These are phyloP conservation scores for Hypoxylon sp. DNA, from an alignment of 2,329 filamentous ascomycete genomes.

Conservation along the genomic window DNA sequence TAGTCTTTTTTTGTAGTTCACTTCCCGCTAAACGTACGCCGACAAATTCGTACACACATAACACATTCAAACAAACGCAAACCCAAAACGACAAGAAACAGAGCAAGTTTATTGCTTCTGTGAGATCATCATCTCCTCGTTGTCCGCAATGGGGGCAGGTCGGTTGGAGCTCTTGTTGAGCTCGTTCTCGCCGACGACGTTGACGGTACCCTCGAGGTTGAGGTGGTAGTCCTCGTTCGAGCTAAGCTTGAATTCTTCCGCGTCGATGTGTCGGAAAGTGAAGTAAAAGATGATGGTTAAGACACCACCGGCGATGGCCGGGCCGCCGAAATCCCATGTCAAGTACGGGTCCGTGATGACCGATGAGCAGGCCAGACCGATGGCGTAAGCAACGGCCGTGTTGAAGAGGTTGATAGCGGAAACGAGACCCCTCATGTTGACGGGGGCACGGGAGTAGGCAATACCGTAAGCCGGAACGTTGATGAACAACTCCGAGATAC, in stretches of 20 bases:
- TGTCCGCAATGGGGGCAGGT: constrained; percentile 45
- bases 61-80: constrained; percentile 23
- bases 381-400: constrained; percentile 55
- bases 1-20: constrained; percentile 4
- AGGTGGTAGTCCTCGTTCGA: constrained; percentile 50
- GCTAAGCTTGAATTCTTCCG: constrained; percentile 55
- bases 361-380: constrained; percentile 55
- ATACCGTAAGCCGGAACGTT: constrained; percentile 62
- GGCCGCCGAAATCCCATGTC: constrained; percentile 59
- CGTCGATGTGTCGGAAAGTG: constrained; percentile 56
- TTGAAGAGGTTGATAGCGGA: constrained; percentile 60
- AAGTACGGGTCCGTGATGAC: constrained; percentile 59
- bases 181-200: constrained; percentile 54
- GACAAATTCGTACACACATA: too few species aligned
- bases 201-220: constrained; percentile 50
- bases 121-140: constrained; percentile 49
- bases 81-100: constrained; percentile 3
- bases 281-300: constrained; percentile 57
- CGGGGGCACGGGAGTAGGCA: constrained; percentile 59
- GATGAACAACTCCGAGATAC: constrained; percentile 62
- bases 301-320: constrained; percentile 56
- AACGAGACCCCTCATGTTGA: constrained; percentile 61
- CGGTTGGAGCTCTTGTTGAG: constrained; percentile 46
- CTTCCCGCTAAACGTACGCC: constrained; percentile 9
- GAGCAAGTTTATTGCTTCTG: constrained; percentile 43